A percentile compares a stretch with the other conserved stretches of the same genome.
Conservation (phyloP, 495 filamentous ascomycete species). For the Podospora sp. region DNA sequence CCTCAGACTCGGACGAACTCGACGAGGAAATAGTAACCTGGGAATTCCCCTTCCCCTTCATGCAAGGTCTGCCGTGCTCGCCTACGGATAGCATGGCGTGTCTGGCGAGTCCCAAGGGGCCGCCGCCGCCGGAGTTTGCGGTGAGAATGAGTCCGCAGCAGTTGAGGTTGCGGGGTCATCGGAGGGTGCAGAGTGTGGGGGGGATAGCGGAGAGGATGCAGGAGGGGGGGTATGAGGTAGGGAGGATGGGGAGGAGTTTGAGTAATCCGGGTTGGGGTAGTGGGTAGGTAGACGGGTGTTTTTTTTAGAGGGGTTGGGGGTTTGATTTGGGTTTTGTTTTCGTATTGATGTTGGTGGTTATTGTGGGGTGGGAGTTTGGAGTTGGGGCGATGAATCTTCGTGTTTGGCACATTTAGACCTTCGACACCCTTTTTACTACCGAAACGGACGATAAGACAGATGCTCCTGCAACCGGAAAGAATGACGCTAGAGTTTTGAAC, state of each 20-base stretch:
- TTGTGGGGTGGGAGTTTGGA: too few relatives aligned
- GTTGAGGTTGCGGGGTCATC: not conserved
- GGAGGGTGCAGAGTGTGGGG: not conserved
- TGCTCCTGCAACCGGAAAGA: too few relatives aligned
- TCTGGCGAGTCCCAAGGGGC: constrained; percentile 1
- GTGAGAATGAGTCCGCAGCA: constrained; percentile 1
- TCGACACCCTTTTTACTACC: too few relatives aligned
- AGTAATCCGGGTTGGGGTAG: not conserved
- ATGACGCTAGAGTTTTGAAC: too few relatives aligned
- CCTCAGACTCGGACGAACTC: not conserved
- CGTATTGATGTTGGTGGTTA: too few relatives aligned
- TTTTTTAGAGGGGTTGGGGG: too few relatives aligned
- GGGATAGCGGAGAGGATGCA: not conserved
- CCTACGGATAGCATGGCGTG: constrained; percentile 11
- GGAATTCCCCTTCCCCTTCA: constrained; percentile 18
- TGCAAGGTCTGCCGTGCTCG: constrained; percentile 8
- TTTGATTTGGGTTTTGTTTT: too few relatives aligned
- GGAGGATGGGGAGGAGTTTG: not conserved
- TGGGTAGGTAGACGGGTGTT: too few relatives aligned
- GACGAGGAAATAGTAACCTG: constrained; percentile 19
- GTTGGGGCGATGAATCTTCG: too few relatives aligned
- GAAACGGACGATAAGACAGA: too few relatives aligned
- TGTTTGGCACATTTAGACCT: too few relatives aligned
- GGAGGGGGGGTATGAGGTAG: not conserved
- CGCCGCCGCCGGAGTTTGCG: constrained; percentile 3